Percentiles rank a stretch among this genome's conserved stretches.
Conservation (phyloP, 1,284 basidiomycete species). For the Ganoderma boninense region DNA sequence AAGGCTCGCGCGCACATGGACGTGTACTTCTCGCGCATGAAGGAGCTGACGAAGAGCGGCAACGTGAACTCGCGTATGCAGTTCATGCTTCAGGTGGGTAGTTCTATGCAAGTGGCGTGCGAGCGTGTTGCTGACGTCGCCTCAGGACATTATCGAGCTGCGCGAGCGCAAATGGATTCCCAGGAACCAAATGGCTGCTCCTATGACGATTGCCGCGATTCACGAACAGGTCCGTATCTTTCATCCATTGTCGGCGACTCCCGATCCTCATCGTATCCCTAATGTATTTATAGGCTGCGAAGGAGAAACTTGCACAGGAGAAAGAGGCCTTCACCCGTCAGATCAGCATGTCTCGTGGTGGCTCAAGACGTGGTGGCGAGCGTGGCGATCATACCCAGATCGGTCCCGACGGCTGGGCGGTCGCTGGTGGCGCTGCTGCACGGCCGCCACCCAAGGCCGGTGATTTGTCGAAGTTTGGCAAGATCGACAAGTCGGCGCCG, state of each 20-base stretch:
- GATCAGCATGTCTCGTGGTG: slow-evolving; percentile 74
- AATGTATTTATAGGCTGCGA: slow-evolving; percentile 55
- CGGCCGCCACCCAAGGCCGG: slow-evolving; percentile 82
- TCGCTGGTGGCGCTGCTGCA: slow-evolving; percentile 68
- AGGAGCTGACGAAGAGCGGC: slow-evolving; percentile 76
- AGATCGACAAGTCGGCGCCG: slow-evolving; percentile 73
- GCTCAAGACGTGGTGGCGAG: slow-evolving; percentile 89
- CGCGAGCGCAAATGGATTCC: slow-evolving; percentile 85
- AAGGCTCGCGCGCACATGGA: slow-evolving; percentile 90
- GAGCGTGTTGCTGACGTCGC: neutral
- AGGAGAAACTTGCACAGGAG: slow-evolving; percentile 75
- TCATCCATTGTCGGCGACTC: neutral
- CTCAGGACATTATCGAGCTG: slow-evolving; percentile 78
- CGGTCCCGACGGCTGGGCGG: slow-evolving; percentile 88
- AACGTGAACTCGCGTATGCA: slow-evolving; percentile 89
- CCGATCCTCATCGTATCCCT: slow-evolving; percentile 1
- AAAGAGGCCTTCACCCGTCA: slow-evolving; percentile 64
- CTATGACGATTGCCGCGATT: slow-evolving; percentile 89
- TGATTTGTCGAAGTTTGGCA: slow-evolving; percentile 89
- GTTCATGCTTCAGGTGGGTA: slow-evolving; percentile 91
- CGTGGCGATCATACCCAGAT: slow-evolving; percentile 63
- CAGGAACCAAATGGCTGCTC: slow-evolving; percentile 82
- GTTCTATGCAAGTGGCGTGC: neutral
- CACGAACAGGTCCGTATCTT: slow-evolving; percentile 81
- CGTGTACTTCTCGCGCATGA: slow-evolving; percentile 93